phyloP scores from a whole-genome alignment of 371 early-diverging fungal genomes.

The Blyttiomyces sp. region DNA sequence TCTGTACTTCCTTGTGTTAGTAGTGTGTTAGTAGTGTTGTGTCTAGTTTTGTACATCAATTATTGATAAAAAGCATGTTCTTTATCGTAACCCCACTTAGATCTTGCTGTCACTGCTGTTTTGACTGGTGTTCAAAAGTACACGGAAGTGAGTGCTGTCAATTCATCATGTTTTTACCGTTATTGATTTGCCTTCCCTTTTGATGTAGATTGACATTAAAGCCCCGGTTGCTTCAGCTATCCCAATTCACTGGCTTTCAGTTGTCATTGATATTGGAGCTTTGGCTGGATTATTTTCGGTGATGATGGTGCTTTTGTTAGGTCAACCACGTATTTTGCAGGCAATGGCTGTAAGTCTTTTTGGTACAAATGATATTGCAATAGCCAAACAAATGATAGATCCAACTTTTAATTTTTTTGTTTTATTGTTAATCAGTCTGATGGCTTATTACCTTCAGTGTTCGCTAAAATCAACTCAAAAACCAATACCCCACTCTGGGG shows the following conservation, averaged over 20 bases:
- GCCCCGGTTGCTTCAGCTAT: constrained; percentile 56
- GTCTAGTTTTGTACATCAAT: too few species aligned
- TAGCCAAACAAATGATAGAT: too few species aligned
- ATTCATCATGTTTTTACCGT: background rate
- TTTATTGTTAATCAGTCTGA: too few species aligned
- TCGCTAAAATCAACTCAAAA: constrained; percentile 63
- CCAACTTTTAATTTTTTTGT: too few species aligned
- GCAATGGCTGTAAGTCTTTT: too few species aligned
- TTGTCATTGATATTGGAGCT: constrained; percentile 55
- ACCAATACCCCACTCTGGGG: constrained; percentile 58
- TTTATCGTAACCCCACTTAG: background rate
- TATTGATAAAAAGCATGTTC: too few species aligned
- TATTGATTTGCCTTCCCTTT: background rate
- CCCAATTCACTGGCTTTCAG: background rate
- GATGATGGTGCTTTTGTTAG: constrained; percentile 68
- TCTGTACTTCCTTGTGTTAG: constrained; percentile 68
- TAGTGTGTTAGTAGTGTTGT: too few species aligned
- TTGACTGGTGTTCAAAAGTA: constrained; percentile 75
- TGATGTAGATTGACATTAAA: constrained; percentile 33
- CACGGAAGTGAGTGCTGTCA: constrained; percentile 9
- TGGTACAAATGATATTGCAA: too few species aligned
- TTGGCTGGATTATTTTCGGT: constrained; percentile 77
- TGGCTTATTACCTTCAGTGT: constrained; percentile 71
- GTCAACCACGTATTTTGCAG: constrained; percentile 84
- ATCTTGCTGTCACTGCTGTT: constrained; percentile 64